Base-by-base conservation (phyloP, 2,329 filamentous ascomycete species). In the Plenodomus biglobosus region DNA sequence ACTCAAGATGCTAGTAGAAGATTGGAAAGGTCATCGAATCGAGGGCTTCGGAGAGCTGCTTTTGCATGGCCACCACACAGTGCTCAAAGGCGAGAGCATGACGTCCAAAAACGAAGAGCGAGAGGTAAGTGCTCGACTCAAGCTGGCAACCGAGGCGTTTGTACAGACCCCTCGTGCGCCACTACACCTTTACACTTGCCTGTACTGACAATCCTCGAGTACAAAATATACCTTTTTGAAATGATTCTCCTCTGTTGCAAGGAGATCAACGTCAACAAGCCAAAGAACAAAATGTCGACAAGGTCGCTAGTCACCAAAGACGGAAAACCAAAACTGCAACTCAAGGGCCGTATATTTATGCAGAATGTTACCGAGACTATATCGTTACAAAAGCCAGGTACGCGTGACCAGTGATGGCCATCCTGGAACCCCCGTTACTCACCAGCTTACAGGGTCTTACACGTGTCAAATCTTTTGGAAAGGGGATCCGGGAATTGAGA, bases 381-480 rank as follows among this genome's bases (percentile, higher is more conserved):
- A 36, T 92, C 88, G 16, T 79, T 94, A 50, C 85, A 87, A 41
- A 96, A 92, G 72, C 89, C 90, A 73, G 91, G 92, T 95, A 82
- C 68, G 82, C 68, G 11, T 17, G 8, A 11, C 13, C 3, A 17
- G 5, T 18, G 10, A 32, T 32, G 24, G 18, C 32, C 1, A 27
- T 11, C 2, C 1, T 6, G 22, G 3, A 17, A 5, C 8, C 11
- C 3, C n/a, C n/a, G n/a, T 30, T 20, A 11, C 46, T 61, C 38
- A 59, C 32, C 15, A 20, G 2, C 6, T 17, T 40, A 18, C 62
- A 94, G 91, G 90, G 40, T 92, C 90, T 10, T 96, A 97, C 69
- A 92, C 89, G 2, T 89, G 96, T 52, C 92, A 97, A 68, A 97
- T 99, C 46, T 96, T 92, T 80, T 99, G 94, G 94, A 97, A 94